These are phyloP conservation scores for Xerophyta viscosa DNA, from an alignment of 106 monocot species.

Conservation along the genomic window DNA sequence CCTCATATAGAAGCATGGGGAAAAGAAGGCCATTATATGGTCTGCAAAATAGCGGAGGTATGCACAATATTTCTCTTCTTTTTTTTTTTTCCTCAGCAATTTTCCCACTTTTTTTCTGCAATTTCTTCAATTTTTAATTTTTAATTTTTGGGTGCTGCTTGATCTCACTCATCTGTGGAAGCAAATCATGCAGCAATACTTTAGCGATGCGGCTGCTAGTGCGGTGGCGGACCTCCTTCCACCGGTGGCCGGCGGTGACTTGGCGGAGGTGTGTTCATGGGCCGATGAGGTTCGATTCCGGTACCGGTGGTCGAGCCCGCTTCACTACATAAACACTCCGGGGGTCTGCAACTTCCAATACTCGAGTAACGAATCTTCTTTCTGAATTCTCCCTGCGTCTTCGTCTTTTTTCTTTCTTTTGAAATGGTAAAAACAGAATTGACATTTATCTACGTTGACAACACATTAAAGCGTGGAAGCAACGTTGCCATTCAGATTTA, in stretches of 20 bases:
- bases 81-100: not conserved
- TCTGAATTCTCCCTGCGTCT: no score
- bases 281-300: constrained; percentile 53
- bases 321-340: constrained; percentile 81
- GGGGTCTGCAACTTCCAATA: constrained; percentile 73
- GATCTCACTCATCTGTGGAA: no score
- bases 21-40: constrained; percentile 77
- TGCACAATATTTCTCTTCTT: not conserved
- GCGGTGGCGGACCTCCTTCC: constrained; percentile 66
- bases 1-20: constrained; percentile 64
- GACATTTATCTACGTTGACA: no score
- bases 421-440: no score
- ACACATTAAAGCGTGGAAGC: no score
- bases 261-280: constrained; percentile 77
- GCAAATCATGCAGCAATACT: constrained; percentile 29
- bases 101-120: no score
- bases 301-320: constrained; percentile 69
- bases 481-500: no score
- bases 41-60: constrained; percentile 94
- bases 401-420: no score
- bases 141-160: no score
- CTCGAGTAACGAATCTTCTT: constrained; percentile 41
- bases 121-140: no score
- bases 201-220: constrained; percentile 34
- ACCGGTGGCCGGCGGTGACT: constrained; percentile 42